Conservation (phyloP, 306 rosid species). For the Quercus glauca region DNA sequence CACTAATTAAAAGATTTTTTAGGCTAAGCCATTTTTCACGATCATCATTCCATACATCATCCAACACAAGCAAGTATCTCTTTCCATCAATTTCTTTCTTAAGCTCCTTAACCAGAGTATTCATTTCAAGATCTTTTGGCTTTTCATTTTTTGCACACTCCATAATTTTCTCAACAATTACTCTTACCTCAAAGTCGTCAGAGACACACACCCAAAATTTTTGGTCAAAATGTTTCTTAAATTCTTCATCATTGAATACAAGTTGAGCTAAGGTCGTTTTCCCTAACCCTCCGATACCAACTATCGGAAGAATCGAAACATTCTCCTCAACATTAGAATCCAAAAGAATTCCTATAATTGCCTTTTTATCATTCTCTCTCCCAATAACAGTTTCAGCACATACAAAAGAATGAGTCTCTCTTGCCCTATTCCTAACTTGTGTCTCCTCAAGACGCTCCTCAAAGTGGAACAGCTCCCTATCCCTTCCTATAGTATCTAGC, state of each 20-base stretch:
- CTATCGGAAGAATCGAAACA: neutral
- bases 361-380: conserved; percentile 5
- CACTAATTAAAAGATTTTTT: neutral
- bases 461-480: neutral
- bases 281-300: conserved; percentile 18
- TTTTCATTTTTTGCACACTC: neutral
- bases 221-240: neutral
- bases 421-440: neutral
- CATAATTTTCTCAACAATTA: neutral
- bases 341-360: neutral
- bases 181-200: neutral
- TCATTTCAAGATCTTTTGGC: neutral
- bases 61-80: neutral
- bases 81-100: neutral
- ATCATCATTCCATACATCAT: conserved; percentile 11
- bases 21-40: neutral
- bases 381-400: neutral
- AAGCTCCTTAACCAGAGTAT: neutral
- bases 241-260: neutral
- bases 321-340: neutral
- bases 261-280: conserved; percentile 17
- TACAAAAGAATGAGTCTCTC: conserved; percentile 6
- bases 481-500: neutral
- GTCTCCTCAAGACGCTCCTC: neutral
- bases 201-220: neutral